Evolutionary conservation across 78 protist genomes (phyloP), one percentile per base, ranked within the genome.

Genomic region (Isochrysis galbana): DNA sequence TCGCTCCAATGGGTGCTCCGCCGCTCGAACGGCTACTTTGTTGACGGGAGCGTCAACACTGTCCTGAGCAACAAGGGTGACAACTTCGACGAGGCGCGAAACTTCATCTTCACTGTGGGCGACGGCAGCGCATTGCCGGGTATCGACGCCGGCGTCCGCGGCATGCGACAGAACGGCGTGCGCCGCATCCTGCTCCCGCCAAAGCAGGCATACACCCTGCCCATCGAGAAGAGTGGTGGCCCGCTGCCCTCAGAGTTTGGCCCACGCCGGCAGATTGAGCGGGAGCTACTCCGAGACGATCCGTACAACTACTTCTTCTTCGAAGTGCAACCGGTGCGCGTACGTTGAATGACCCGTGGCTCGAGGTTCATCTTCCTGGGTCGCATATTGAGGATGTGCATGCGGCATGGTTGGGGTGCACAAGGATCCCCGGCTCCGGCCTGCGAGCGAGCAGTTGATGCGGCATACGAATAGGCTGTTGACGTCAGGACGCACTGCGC

Each of bases 241-340:
- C 80, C 80, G 17, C 41, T 70, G 36, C 80, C 80, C 1, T 2
- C 2, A 2, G 80, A 17, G 23, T 70, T 14, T n/a, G 80, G 80
- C 21, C 80, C 80, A 34, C 36, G 80, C 44, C 80, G 84, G 44
- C 84, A 77, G 46, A 77, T 77, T 21, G 84, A 77, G 46, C 84
- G 84, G 4, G 84, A 77, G 26, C 84, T 77, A 4, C 44, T 39
- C 34, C 10, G 46, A 21, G 26, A 39, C 34, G 84, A 77, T 39
- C 84, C 84, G 23, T 77, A 77, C 46, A 77, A 77, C 46, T 77
- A 77, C 22, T 77, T 77, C 46, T 77, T 22, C 0, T 17, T 77
- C 47, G 84, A 77, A 29, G 46, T 77, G 34, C 48, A 77, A 46
- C 48, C 84, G 26, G 22, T 46, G 25, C 10, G 46, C 0, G 84